Base-by-base conservation (phyloP, 495 filamentous ascomycete genomes). In the Cairneyella variabilis region DNA sequence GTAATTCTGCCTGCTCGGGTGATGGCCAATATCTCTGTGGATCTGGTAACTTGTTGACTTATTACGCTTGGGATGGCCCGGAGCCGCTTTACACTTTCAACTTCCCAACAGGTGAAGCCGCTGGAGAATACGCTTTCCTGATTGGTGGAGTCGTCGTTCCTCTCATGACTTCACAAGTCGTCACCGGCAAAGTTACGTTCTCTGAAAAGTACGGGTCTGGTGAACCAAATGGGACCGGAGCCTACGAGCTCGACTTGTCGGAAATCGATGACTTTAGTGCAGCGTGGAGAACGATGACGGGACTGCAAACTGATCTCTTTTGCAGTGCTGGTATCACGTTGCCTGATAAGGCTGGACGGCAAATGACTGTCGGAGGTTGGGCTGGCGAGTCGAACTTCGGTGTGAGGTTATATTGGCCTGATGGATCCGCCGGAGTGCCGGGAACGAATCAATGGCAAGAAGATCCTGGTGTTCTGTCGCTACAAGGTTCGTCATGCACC, bases 291-390 rank as follows among this genome's bases (percentile, higher is more conserved):
- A 64, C 74, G n/a, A 76, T 86, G 67, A 77, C 83, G 58, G 56
- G 73, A 32, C 65, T 86, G 51, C 82, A 83, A 67, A 81, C 79
- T 2, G 83, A 86, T 58, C 69, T 86, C 21, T 86, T 86, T 69
- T 85, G 83, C 60, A 75, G 81, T 20, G 79, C 73, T 3, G 78
- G 78, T 41, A 45, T 84, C 5, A 79, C 76, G 38, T 74, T 86
- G 23, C 83, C 83, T 5, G 82, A 85, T 64, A 82, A 82, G 65
- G 81, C 63, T 21, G 83, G 72, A 23, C 70, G 83, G 34, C 82
- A 84, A 63, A 68, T 86, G 43, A 85, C 75, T 38, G 65, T 85
- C 26, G 83, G 83, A 44, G 83, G 83, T 17, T 87, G 83, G 83
- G 74, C 82, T 10, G 72, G 76, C n/a, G 69, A 76, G 30, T 78